phyloP scores from a whole-genome alignment of 2,329 filamentous ascomycete species.

The Emmonsiellopsis sp. region DNA sequence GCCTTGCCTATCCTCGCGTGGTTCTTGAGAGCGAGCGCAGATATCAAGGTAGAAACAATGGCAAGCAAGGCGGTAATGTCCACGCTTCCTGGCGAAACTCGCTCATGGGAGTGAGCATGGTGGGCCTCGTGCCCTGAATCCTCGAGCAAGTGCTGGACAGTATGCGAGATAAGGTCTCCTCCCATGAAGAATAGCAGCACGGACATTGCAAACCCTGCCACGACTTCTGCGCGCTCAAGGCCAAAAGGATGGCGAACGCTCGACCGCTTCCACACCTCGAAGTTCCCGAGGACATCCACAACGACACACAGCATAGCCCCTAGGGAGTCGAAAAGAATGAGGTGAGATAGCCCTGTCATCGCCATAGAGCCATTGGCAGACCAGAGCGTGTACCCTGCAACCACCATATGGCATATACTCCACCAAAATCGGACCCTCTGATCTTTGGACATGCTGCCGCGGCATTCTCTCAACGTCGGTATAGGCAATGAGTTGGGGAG shows the following conservation, averaged over 20 bases:
- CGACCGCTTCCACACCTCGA: constrained; percentile 92
- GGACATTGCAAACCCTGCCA: constrained; percentile 92
- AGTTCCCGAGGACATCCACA: constrained; percentile 90
- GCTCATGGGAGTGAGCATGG: constrained; percentile 56
- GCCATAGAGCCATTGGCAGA: constrained; percentile 77
- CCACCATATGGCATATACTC: constrained; percentile 78
- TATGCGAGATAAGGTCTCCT: constrained; percentile 88
- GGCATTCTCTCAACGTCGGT: constrained; percentile 79
- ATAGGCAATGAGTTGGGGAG: constrained; percentile 87
- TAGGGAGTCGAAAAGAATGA: constrained; percentile 91
- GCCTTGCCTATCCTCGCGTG: constrained; percentile 86
- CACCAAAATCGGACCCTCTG: constrained; percentile 77
- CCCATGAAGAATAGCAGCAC: constrained; percentile 96
- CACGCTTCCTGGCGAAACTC: constrained; percentile 64
- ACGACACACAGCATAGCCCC: constrained; percentile 84
- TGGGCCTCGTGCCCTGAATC: constrained; percentile 64
- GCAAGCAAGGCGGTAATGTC: constrained; percentile 74
- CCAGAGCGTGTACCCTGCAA: constrained; percentile 79
- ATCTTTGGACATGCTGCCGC: constrained; percentile 78
- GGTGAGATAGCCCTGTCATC: constrained; percentile 82
- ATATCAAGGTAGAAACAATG: constrained; percentile 72
- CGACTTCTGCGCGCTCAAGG: constrained; percentile 82
- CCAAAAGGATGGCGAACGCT: constrained; percentile 90
- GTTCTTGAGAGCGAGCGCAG: constrained; percentile 78
- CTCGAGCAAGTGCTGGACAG: constrained; percentile 86